phyloP scores from a whole-genome alignment of 129 eudicot species.

The Deinandra increscens region DNA sequence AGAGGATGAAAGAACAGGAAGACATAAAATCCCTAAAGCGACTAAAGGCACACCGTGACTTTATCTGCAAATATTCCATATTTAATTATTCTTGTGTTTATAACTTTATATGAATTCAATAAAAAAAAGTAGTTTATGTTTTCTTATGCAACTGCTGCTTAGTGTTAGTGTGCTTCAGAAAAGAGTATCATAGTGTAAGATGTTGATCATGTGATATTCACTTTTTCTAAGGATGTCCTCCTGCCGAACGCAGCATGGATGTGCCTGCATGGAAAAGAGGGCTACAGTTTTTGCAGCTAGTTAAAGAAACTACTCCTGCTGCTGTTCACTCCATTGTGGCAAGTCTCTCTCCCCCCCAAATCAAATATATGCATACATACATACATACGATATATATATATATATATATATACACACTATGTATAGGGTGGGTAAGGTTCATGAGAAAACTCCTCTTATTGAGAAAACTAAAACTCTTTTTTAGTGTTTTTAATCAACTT shows the following conservation, averaged over 20 bases:
- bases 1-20: no score
- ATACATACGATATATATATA: no score
- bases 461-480: no score
- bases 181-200: constrained; percentile 37
- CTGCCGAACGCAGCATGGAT: constrained; percentile 99
- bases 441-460: no score
- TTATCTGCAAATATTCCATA: constrained; percentile 6
- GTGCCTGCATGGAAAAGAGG: constrained; percentile 96
- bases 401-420: no score
- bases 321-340: constrained; percentile 98
- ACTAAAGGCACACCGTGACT: not conserved
- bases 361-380: no score
- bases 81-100: not conserved
- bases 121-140: constrained; percentile 8
- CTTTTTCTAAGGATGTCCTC: constrained; percentile 94
- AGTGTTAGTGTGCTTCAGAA: constrained; percentile 9
- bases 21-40: no score
- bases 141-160: constrained; percentile 14
- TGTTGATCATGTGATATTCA: constrained; percentile 75
- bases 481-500: no score
- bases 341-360: constrained; percentile 7
- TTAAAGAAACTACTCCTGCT: constrained; percentile 78
- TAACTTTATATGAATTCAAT: constrained; percentile 12
- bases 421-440: no score
- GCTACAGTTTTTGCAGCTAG: constrained; percentile 68